phyloP scores from a whole-genome alignment of 768 basidiomycete genomes.

The Tylopilus plumbeoviolaceoides region DNA sequence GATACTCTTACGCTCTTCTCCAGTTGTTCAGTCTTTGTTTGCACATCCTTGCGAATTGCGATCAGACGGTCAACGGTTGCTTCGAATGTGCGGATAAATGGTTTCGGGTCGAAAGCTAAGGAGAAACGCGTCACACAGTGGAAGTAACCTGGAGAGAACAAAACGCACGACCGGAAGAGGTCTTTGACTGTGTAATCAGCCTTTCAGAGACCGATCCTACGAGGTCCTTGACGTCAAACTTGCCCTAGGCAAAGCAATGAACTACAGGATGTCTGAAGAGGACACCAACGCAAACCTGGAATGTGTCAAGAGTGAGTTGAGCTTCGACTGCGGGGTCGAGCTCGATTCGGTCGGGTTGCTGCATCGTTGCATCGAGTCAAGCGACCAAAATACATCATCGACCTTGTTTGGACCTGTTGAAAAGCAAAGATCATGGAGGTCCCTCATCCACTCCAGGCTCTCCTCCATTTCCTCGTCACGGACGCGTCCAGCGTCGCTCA shows the following conservation, averaged over 20 bases:
- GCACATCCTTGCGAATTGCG: constrained; percentile 83
- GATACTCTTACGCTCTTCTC: constrained; percentile 87
- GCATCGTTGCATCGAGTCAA: constrained; percentile 17
- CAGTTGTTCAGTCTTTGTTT: constrained; percentile 84
- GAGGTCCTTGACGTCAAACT: constrained; percentile 91
- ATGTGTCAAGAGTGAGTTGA: constrained; percentile 49
- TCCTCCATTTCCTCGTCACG: constrained; percentile 68
- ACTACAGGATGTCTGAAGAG: constrained; percentile 4
- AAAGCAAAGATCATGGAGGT: constrained; percentile 38
- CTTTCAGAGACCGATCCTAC: constrained; percentile 83
- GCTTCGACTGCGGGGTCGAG: constrained; percentile 53
- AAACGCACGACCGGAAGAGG: constrained; percentile 75
- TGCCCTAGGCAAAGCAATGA: constrained; percentile 48
- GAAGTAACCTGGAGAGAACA: constrained; percentile 8
- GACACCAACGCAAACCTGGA: constrained; percentile 41
- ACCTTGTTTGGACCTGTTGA: constrained; percentile 33
- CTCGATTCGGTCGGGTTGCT: constrained; percentile 22
- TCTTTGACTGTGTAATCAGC: constrained; percentile 81
- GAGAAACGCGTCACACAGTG: constrained; percentile 7
- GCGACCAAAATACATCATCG: neutral
- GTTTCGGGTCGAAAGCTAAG: constrained; percentile 89
- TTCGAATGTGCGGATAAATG: constrained; percentile 91
- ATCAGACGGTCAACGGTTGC: constrained; percentile 86
- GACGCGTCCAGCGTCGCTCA: constrained; percentile 59
- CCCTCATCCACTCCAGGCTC: constrained; percentile 52